Evolutionary conservation across 257 asterid species (phyloP), one percentile per base, ranked within the genome.

Genomic region (Lavandula angustifolia): DNA sequence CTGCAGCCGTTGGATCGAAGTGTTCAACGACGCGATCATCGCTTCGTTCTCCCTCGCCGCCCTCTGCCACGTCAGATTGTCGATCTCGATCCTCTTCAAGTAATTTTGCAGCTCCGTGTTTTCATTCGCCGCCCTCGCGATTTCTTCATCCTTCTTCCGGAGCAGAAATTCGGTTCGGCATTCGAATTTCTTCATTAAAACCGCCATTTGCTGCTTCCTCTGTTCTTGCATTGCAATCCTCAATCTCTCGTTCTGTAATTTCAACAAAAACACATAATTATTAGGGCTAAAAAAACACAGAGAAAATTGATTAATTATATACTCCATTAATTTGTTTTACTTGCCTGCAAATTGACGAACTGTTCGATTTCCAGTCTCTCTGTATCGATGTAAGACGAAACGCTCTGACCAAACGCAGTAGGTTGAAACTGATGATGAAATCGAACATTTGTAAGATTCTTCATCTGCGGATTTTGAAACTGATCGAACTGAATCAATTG

Each of bases 1-100:
- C 54, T 64, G 75, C 43, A 85, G 76, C 58, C 83, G 87, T 58
- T 82, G 82, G 46, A 87, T 80, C 59, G 81, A 67, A 42, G 34
- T 55, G 80, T 74, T 82, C 34, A 91, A 58, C 3, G 94, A 82
- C 6, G 66, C 58, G 3, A 80, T 81, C 75, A 72, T 64, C 3
- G 78, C 77, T 63, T 87, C 97, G 32, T 81, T 84, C 9, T 92
- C 88, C 14, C 40, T 76, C 0, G 96, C 91, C 4, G 71, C 50
- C 42, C 77, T 85, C 66, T 85, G 89, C 98, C 96, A 89, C 11
- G 80, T 62, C 49, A 67, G 81, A 1, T 67, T 89, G 77, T 92
- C 95, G 0, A 57, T 54, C 48, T 85, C 94, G 35, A 85, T 71
- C 47, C 69, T 73, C 5, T 54, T 70, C 11, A 89, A 3, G 9